Base-by-base conservation (phyloP, 345 rosid species). In the Erysimum cheiranthoides region DNA sequence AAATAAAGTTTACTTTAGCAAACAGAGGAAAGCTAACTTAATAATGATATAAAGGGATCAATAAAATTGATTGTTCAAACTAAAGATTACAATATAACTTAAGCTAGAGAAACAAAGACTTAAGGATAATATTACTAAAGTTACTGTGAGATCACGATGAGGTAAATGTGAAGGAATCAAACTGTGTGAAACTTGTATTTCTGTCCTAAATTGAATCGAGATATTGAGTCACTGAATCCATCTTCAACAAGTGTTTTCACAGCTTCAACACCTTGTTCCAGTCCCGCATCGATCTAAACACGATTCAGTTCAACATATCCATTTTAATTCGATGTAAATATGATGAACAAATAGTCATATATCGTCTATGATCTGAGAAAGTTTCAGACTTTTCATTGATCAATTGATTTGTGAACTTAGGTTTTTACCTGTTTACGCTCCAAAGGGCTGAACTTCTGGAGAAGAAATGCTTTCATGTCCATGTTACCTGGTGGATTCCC, bases 391-490 rank as follows among this genome's bases (percentile, higher is more conserved):
- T 47, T 61, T 11, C 50, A 71, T 9, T 14, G 50, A 61, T 36
- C 8, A 35, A 9, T 13, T 8, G 27, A 45, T 46, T 59, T 5
- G 5, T 16, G 38, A 38, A 25, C 8, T 47, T 18, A 25, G 1
- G 25, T 52, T 73, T 36, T 9, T 82, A 90, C 97, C 84, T 91
- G 92, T 60, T 82, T 75, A 17, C 84, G 83, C 84, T 93, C 97
- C 21, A 42, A 75, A 2, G 81, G 62, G 73, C 98, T 93, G 72
- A 93, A 91, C 57, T 88, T 88, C 70, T 89, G 97, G 43, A 93
- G 81, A 66, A 89, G 97, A 79, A 82, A 93, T 59, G 97, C 98
- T 80, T 87, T 91, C 89, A 91, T 79, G 86, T 93, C 97, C 93
- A 93, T 93, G 4, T 78, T 79, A 56, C 96, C 98, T 1, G 98